Base-by-base conservation (phyloP, 345 rosid species). In the Aethionema arabicum region DNA sequence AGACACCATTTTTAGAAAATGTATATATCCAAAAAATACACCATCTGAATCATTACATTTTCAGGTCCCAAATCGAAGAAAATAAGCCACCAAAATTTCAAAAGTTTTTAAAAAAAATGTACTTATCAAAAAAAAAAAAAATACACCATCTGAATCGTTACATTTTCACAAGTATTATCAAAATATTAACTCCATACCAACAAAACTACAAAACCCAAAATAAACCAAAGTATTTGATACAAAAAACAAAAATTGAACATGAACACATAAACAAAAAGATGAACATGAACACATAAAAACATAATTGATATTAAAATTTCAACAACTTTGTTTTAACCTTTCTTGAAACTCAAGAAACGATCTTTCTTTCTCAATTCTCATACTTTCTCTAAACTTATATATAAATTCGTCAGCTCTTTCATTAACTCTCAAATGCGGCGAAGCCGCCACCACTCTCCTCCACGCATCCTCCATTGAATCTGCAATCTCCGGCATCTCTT, bases 371-470 rank as follows among this genome's bases (percentile, higher is more conserved):
- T 84, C 85, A 12, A 88, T 72, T 72, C 72, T 82, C 69, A 83
- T 81, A 32, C 82, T 90, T 52, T 84, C 77, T 55, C 61, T 80
- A 65, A 88, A 80, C 72, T 84, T 84, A 39, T 57, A 42, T 27
- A 91, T 91, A 27, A 91, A 91, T 59, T 91, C 98, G 4, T 88
- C 96, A 7, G 98, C 98, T 71, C 87, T 78, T 48, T 88, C 96
- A 49, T 91, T 79, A 46, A 91, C 95, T 61, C 88, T 75, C 32
- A 86, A 61, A 67, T 84, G 95, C 0, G 96, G 95, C 10, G 98
- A 88, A 7, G 66, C 74, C 29, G 91, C 90, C 39, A 91, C 87
- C 13, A 82, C 77, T 50, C 80, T 82, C 59, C 80, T 84, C 96
- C 95, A 91, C 7, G 85, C 86, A 72, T 91, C 96, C 55, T 91